Evolutionary conservation across 768 basidiomycete genomes (phyloP).

Genomic region (Plicaturopsis crispa): DNA sequence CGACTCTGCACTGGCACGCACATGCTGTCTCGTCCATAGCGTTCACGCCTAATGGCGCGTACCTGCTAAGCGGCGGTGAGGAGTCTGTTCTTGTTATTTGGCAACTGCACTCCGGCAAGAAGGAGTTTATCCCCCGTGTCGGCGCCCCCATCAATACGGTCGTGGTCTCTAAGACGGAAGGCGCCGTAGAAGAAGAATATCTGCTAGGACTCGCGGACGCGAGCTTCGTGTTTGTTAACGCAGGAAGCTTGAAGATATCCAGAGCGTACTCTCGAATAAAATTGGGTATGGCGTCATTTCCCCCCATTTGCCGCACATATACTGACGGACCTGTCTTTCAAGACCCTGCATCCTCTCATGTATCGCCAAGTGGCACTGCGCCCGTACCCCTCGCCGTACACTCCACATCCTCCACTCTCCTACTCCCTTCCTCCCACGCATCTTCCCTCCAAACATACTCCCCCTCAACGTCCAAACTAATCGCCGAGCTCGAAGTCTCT

Average conservation of each 20-base stretch:
- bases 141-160: slow-evolving; percentile 80
- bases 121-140: slow-evolving; percentile 88
- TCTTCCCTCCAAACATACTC: slow-evolving; percentile 93
- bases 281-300: slow-evolving; percentile 43
- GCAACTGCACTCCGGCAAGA: slow-evolving; percentile 84
- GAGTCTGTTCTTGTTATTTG: slow-evolving; percentile 96
- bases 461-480: slow-evolving; percentile 55
- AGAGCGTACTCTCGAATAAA: slow-evolving; percentile 73
- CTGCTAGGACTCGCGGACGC: slow-evolving; percentile 79
- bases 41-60: slow-evolving; percentile 88
- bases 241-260: slow-evolving; percentile 64
- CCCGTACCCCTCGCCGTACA: slow-evolving; percentile 72
- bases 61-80: slow-evolving; percentile 90
- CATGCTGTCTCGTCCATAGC: slow-evolving; percentile 83
- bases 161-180: slow-evolving; percentile 41
- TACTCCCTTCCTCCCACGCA: slow-evolving; percentile 90
- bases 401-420: slow-evolving; percentile 59
- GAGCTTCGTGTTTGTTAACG: slow-evolving; percentile 66
- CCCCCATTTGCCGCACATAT: background rate
- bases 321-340: slow-evolving; percentile 2
- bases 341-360: slow-evolving; percentile 29
- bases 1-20: slow-evolving; percentile 93
- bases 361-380: slow-evolving; percentile 13
- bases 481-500: slow-evolving; percentile 87
- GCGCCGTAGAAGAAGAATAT: slow-evolving; percentile 71